Evolutionary conservation across 495 filamentous ascomycete species (phyloP).

Genomic region (Trichoderma parareesei): DNA sequence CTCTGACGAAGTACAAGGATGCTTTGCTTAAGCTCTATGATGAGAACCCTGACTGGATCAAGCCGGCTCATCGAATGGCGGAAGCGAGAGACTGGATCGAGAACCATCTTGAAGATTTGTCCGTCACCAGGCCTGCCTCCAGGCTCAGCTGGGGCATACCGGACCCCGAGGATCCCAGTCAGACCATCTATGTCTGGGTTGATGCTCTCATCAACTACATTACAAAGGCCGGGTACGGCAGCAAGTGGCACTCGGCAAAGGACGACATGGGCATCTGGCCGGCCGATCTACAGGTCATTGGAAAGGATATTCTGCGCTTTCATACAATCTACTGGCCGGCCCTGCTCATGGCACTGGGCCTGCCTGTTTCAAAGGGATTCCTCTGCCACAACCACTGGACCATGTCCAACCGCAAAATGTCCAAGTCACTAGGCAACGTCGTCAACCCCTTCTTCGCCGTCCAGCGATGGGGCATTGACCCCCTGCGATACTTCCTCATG

Average conservation of each 20-base stretch:
- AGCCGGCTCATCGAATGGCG: constrained; percentile 55
- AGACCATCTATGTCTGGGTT: constrained; percentile 97
- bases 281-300: constrained; percentile 82
- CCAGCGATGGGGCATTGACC: constrained; percentile 78
- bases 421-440: constrained; percentile 88
- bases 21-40: constrained; percentile 70
- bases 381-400: constrained; percentile 95
- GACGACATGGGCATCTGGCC: constrained; percentile 64
- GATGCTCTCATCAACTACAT: constrained; percentile 93
- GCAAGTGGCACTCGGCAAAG: constrained; percentile 45
- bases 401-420: constrained; percentile 83
- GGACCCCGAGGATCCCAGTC: constrained; percentile 72
- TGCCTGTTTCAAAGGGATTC: constrained; percentile 74
- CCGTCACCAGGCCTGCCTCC: constrained; percentile 72
- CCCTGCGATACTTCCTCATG: constrained; percentile 79
- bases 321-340: constrained; percentile 98
- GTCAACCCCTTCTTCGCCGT: constrained; percentile 93
- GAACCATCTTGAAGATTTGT: constrained; percentile 72
- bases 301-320: constrained; percentile 94
- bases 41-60: constrained; percentile 60
- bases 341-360: constrained; percentile 78
- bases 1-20: constrained; percentile 70
- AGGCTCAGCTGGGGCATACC: constrained; percentile 83
- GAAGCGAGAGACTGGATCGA: constrained; percentile 63
- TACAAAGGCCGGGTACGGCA: constrained; percentile 67